These are phyloP conservation scores for Trebouxia gelatinosa DNA, from an alignment of 163 green algal genomes.

Conservation along the genomic window DNA sequence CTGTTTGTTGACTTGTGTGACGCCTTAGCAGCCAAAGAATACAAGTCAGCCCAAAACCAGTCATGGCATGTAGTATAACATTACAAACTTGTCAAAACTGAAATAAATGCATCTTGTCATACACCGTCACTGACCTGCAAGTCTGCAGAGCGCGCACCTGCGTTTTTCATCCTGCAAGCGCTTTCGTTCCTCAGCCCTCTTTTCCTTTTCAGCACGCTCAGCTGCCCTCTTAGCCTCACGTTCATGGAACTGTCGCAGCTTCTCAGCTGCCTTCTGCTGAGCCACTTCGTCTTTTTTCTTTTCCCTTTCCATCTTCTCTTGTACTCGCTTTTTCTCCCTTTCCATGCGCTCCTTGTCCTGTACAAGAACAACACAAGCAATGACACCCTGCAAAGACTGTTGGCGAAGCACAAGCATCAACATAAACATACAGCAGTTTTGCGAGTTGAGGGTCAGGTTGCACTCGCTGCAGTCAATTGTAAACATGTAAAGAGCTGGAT, in stretches of 20 bases:
- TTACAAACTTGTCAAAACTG: too few relatives aligned
- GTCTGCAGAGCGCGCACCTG: slow-evolving; percentile 26
- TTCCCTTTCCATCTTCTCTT: slow-evolving; percentile 50
- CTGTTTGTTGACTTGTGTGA: too few relatives aligned
- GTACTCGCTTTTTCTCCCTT: slow-evolving; percentile 44
- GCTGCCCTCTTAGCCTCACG: slow-evolving; percentile 19
- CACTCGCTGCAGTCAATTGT: too few relatives aligned
- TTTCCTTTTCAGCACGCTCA: slow-evolving; percentile 30
- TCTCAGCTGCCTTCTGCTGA: slow-evolving; percentile 11
- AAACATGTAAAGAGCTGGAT: too few relatives aligned
- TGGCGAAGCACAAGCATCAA: neutral
- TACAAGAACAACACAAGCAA: too few relatives aligned
- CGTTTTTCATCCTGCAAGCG: slow-evolving; percentile 42
- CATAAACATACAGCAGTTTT: too few relatives aligned
- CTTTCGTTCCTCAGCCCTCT: slow-evolving; percentile 57
- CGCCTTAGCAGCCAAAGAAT: too few relatives aligned
- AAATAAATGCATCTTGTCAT: too few relatives aligned
- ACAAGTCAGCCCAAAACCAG: neutral
- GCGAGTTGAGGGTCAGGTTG: too few relatives aligned
- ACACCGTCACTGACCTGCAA: too few relatives aligned
- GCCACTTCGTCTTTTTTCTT: slow-evolving; percentile 44
- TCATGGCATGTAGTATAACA: neutral
- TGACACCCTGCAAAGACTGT: neutral
- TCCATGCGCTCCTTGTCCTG: slow-evolving; percentile 45
- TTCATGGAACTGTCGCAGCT: slow-evolving; percentile 10